Conservation (phyloP, 2,329 filamentous ascomycete genomes). For the Xylariaceae sp. region DNA sequence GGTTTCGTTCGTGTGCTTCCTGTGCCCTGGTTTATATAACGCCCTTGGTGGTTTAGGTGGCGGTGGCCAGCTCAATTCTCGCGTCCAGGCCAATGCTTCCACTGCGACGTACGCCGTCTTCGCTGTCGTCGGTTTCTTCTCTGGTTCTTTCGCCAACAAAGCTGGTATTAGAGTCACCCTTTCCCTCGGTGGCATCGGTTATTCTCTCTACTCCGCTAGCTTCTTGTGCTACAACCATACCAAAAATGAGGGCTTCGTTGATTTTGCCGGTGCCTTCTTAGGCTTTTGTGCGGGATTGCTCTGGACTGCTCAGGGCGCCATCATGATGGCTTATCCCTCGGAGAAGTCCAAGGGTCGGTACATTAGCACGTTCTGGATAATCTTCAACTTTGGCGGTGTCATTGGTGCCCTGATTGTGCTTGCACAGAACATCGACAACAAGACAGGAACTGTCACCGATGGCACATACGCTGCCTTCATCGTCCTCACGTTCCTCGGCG, state of each 20-base stretch:
- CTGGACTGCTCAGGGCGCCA: conserved; percentile 83
- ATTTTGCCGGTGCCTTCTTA: conserved; percentile 77
- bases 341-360: conserved; percentile 85
- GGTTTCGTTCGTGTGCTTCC: conserved; percentile 73
- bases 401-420: conserved; percentile 82
- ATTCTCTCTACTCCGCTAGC: conserved; percentile 74
- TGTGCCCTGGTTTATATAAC: conserved; percentile 77
- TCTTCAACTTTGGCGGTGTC: conserved; percentile 91
- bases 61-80: conserved; percentile 62
- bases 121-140: conserved; percentile 69
- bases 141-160: conserved; percentile 78
- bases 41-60: conserved; percentile 70
- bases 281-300: conserved; percentile 80
- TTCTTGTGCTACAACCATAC: conserved; percentile 76
- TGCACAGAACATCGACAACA: conserved; percentile 71
- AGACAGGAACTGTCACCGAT: conserved; percentile 57
- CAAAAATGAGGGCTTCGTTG: conserved; percentile 70
- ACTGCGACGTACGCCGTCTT: conserved; percentile 57
- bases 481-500: conserved; percentile 71
- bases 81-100: conserved; percentile 64
- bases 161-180: conserved; percentile 73
- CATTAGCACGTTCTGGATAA: conserved; percentile 92
- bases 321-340: conserved; percentile 88
- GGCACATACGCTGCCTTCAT: conserved; percentile 80
- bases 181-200: conserved; percentile 75